phyloP scores from a whole-genome alignment of 768 basidiomycete species.

The Lentinula raphanica region DNA sequence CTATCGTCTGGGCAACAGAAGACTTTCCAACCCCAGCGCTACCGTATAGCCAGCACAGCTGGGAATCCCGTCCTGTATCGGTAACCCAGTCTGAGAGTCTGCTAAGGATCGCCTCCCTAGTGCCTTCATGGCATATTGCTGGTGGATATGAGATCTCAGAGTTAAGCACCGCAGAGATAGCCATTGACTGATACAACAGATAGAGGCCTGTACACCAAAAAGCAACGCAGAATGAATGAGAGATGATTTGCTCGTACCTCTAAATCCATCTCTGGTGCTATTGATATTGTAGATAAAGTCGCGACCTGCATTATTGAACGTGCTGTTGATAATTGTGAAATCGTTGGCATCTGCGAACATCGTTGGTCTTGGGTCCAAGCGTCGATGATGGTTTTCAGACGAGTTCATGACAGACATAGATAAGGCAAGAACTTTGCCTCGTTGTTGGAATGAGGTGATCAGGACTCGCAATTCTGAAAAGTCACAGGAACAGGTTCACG shows the following conservation, averaged over 20 bases:
- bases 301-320: background rate
- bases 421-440: no score
- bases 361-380: no score
- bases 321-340: background rate
- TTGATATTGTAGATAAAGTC: background rate
- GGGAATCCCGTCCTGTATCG: background rate
- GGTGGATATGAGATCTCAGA: background rate
- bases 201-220: background rate
- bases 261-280: background rate
- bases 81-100: background rate
- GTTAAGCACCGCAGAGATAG: background rate
- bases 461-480: no score
- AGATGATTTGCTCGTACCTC: background rate
- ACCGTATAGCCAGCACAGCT: background rate
- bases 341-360: background rate
- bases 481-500: no score
- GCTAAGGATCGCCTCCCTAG: background rate
- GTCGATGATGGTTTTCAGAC: background rate
- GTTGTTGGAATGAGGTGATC: no score
- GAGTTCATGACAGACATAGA: background rate
- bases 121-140: background rate
- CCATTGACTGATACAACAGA: background rate
- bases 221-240: no score
- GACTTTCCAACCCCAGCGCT: background rate
- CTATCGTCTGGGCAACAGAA: background rate